phyloP scores from a whole-genome alignment of 257 asterid species.

The Primulina tabacum region DNA sequence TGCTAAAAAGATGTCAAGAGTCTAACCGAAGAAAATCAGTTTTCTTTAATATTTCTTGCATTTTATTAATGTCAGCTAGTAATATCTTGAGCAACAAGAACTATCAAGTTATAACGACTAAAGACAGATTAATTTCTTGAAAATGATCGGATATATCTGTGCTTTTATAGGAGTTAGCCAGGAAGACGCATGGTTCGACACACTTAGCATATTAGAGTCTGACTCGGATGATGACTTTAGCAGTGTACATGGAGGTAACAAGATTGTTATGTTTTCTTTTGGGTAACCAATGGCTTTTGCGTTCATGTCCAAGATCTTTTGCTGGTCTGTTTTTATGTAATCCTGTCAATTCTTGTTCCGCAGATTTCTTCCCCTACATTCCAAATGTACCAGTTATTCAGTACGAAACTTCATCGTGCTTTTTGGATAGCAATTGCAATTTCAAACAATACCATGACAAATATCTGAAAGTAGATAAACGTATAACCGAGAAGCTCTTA shows the following conservation, averaged over 20 bases:
- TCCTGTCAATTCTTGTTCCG: conserved; percentile 11
- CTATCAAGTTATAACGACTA: not conserved
- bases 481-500: conserved; percentile 35
- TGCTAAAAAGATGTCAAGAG: not conserved
- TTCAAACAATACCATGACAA: conserved; percentile 46
- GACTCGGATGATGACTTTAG: conserved; percentile 81
- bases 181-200: conserved; percentile 81
- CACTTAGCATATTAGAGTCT: conserved; percentile 68
- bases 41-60: not conserved
- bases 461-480: conserved; percentile 35
- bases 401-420: conserved; percentile 62
- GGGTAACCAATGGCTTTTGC: not conserved
- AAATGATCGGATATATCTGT: conserved; percentile 13
- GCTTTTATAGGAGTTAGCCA: conserved; percentile 52
- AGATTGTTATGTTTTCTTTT: not conserved
- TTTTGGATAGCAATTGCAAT: conserved; percentile 50
- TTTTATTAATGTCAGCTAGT: not conserved
- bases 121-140: conserved; percentile 10
- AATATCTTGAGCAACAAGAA: conserved; percentile 5
- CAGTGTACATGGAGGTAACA: conserved; percentile 66
- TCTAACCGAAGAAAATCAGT: not conserved
- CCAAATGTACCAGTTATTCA: conserved; percentile 69
- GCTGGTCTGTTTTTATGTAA: not conserved
- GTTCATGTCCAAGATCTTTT: not conserved
- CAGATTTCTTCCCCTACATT: conserved; percentile 51